Base-by-base conservation (phyloP, 2,329 filamentous ascomycete species). In the Stylonectria norvegica region DNA sequence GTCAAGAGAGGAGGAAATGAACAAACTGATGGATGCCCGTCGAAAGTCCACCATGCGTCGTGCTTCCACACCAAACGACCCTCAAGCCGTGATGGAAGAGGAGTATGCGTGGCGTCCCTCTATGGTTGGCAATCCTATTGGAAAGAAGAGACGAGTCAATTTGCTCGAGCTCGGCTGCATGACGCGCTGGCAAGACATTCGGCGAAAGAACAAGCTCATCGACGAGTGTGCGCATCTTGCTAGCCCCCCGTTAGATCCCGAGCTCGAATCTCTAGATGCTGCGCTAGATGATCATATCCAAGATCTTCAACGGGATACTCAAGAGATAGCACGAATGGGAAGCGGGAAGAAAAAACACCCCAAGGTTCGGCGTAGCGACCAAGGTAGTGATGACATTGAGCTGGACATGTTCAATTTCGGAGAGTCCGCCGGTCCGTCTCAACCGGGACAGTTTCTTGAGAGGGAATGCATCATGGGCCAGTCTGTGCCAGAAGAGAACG, bases 181-280 rank as follows among this genome's bases (percentile, higher is more conserved):
- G 70, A 83, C 76, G 36, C 70, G 86, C 28, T 90, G 83, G 81
- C 84, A 78, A 17, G 85, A 89, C 61, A 88, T 90, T 45, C 70
- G 78, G 45, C 73, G 66, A 50, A 76, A 72, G 56, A 83, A 83
- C 53, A 68, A 66, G 32, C 64, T 83, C 34, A 71, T 81, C 34
- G 76, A 80, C 49, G 61, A 60, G 6, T 60, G 58, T 10, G 54
- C 56, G 5, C 64, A 67, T 46, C 51, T 66, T 20, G 67, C 67
- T 36, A 60, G 60, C 6, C 58, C 56, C 14, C 64, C 63, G 9
- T 45, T 63, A 20, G 60, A 61, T 18, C 59, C 64, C 25, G 66
- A 64, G 0, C 37, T 67, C 3, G 63, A 59, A 25, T 64, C 66
- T 3, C 42, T 68, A 4, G 63, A 66, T 16, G 59, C 64, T 35